Percentiles rank a stretch among this genome's conserved stretches.
Conservation (phyloP, 352 stramenopile species). For the Phytopythium oedochilum region DNA sequence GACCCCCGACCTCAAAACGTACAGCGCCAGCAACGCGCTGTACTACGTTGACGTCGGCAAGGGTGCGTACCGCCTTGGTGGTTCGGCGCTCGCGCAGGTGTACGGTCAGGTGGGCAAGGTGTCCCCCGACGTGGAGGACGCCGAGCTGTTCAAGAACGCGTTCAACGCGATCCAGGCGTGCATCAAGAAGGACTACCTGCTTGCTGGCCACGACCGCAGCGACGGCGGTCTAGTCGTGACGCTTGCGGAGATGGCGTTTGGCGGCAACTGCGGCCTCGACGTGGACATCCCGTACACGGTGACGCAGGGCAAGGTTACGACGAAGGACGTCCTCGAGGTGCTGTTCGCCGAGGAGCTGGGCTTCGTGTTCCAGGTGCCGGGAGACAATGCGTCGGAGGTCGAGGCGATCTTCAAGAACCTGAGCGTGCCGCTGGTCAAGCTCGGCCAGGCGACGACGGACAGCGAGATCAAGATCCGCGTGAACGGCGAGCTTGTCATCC, state of each 20-base stretch:
- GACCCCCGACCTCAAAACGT: slow-evolving; percentile 96
- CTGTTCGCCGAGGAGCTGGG: slow-evolving; percentile 98
- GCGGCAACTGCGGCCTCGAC: slow-evolving; percentile 96
- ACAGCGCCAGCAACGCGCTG: slow-evolving; percentile 73
- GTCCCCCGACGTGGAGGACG: slow-evolving; percentile 92
- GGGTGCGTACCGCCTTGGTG: slow-evolving; percentile 91
- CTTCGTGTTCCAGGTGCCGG: slow-evolving; percentile 95
- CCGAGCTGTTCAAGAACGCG: slow-evolving; percentile 88
- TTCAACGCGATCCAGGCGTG: slow-evolving; percentile 93
- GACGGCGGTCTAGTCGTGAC: slow-evolving; percentile 96
- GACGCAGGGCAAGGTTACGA: slow-evolving; percentile 27
- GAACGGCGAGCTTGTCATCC: slow-evolving; percentile 73
- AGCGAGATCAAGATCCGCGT: slow-evolving; percentile 90
- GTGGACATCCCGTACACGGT: slow-evolving; percentile 79
- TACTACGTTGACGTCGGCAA: slow-evolving; percentile 95
- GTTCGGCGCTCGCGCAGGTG: slow-evolving; percentile 95
- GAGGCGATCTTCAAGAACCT: slow-evolving; percentile 83
- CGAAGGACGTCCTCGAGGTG: slow-evolving; percentile 55
- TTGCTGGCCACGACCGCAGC: slow-evolving; percentile 97
- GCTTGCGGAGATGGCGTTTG: slow-evolving; percentile 98
- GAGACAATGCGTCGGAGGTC: slow-evolving; percentile 48
- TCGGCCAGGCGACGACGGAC: slow-evolving; percentile 88
- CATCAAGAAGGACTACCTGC: slow-evolving; percentile 89
- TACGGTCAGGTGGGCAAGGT: slow-evolving; percentile 84
- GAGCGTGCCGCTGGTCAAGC: slow-evolving; percentile 81